Base-by-base conservation (phyloP, 768 basidiomycete genomes). In the Pulveroboletus ravenelii region DNA sequence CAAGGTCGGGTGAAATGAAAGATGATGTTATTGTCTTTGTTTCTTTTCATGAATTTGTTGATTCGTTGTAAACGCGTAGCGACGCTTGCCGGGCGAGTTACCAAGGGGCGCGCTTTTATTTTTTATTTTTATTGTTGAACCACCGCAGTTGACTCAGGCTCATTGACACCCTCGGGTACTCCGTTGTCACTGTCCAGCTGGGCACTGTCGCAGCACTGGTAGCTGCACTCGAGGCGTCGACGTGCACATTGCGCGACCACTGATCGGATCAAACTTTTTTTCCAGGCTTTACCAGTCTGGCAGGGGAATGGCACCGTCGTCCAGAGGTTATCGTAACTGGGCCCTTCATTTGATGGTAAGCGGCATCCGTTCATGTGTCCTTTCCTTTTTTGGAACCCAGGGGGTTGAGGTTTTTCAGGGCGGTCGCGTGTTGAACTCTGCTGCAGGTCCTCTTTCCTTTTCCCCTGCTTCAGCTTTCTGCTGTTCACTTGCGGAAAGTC, bases 401-500 rank as follows among this genome's bases (percentile, higher is more conserved):
- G 59, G 52, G 57, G 63, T 68, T 62, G 64, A 66, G 57, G 29
- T 68, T 67, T 66, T 69, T 62, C 59, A 62, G 66, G 67, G 68
- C 63, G 6, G 41, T 10, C 61, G 65, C 64, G 59, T 65, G 68
- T 63, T 59, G 41, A 44, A 46, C 59, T 56, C 20, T 25, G n/a
- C n/a, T 18, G 57, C 53, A 54, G 45, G 54, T 25, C 35, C 48
- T 48, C 32, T 62, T 64, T 47, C 42, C 14, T 34, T 34, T 49
- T 59, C 55, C 57, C 56, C 52, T 56, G 53, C 56, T 63, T 45
- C 54, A 56, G 0, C 57, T 60, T 61, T 60, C 54, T 62, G 58
- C 60, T 57, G 64, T 64, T 57, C 57, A 62, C 60, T 61, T 62
- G 70, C 67, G 62, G 65, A 69, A 70, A 74, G 72, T 66, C 65